Conservation (phyloP, 1,284 basidiomycete genomes). For the Athelia sp. region DNA sequence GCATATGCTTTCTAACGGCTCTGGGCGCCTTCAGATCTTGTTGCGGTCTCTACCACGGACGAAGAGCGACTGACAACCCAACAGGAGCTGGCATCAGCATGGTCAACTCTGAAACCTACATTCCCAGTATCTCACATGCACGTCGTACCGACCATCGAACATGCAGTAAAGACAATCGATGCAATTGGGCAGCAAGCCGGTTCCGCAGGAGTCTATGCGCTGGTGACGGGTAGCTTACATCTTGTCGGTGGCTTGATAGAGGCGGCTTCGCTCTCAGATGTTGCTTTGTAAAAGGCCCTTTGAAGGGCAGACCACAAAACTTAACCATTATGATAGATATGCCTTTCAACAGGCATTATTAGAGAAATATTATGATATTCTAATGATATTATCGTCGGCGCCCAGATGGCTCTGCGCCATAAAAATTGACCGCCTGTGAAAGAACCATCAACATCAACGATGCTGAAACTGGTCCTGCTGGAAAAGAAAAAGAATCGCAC, state of each 20-base stretch:
- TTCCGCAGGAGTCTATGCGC: constrained; percentile 46
- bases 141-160: constrained; percentile 85
- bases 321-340: neutral
- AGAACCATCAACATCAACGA: no score
- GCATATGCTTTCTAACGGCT: no score
- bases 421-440: neutral
- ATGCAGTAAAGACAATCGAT: constrained; percentile 69
- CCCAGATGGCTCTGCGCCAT: neutral
- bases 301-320: no score
- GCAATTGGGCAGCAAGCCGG: constrained; percentile 26
- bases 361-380: neutral
- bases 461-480: no score
- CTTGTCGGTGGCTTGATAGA: constrained; percentile 94
- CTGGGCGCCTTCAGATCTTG: no score
- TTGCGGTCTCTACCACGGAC: constrained; percentile 56
- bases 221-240: constrained; percentile 92
- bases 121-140: constrained; percentile 64
- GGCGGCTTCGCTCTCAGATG: constrained; percentile 71
- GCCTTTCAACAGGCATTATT: neutral
- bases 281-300: constrained; percentile 13
- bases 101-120: constrained; percentile 58
- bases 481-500: constrained; percentile 29
- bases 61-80: constrained; percentile 73
- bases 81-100: constrained; percentile 70
- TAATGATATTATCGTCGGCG: neutral